phyloP scores from a whole-genome alignment of 495 filamentous ascomycete species.

The Melanomma pulvis-pyrius region DNA sequence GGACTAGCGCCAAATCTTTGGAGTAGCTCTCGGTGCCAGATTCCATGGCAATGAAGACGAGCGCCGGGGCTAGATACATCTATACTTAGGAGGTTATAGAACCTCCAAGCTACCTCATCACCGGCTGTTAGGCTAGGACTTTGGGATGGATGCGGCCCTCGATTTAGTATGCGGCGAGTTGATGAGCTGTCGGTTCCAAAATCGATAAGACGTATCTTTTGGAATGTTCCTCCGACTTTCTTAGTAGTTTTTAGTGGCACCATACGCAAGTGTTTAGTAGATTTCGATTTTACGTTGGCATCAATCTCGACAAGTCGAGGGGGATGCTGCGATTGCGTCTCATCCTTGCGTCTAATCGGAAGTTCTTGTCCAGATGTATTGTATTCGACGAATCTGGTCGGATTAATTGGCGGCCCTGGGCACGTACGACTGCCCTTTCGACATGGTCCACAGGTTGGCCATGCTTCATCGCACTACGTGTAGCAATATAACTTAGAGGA shows the following conservation, averaged over 20 bases:
- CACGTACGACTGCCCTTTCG: neutral
- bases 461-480: constrained; percentile 10
- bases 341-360: neutral
- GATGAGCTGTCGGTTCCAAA: neutral
- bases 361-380: neutral
- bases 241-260: neutral
- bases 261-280: neutral
- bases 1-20: neutral
- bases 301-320: neutral
- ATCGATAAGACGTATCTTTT: constrained; percentile 4
- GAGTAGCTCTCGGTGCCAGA: constrained; percentile 4
- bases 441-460: constrained; percentile 9
- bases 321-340: neutral
- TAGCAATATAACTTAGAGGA: neutral
- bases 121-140: neutral
- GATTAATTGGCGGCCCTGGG: neutral
- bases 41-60: neutral
- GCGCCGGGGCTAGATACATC: neutral
- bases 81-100: neutral
- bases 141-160: neutral
- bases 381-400: constrained; percentile 3
- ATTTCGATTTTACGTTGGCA: neutral
- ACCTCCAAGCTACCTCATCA: neutral
- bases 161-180: neutral
- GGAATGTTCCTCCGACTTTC: neutral